Base-by-base conservation (phyloP, 139 green algal species). In the Pseudopediastrum boryanum region DNA sequence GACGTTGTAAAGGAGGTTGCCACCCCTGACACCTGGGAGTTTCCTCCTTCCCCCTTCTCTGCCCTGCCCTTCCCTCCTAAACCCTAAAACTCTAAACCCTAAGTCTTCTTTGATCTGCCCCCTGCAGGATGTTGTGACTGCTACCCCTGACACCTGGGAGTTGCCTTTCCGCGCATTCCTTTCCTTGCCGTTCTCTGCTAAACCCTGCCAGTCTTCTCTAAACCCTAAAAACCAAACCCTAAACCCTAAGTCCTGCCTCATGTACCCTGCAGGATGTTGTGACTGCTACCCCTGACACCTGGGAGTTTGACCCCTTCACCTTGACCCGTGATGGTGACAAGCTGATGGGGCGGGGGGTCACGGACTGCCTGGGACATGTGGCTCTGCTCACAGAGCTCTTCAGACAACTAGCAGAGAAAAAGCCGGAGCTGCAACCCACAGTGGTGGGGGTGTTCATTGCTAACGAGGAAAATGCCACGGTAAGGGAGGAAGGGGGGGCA, bases 291-390 rank as follows among this genome's bases (percentile, higher is more conserved):
- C 91, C 91, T 2, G 90, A 94, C 4, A 84, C 78, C 44, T 95
- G 91, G 91, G 79, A 80, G 27, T 90, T 90, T 75, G 89, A 94
- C 81, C 91, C 91, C 29, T 95, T 95, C 77, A 85, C 70, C 4
- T 80, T 95, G 0, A 90, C 74, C 31, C 27, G 21, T 38, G 63
- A 81, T 29, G 87, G 87, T 6, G 86, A 93, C 78, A 88, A 93
- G 78, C 90, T 94, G 38, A 64, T 58, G 10, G 91, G 91, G 1
- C 71, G 91, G 1, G 91, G 91, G 41, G 93, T 91, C 39, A 95
- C 91, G 21, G 91, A 95, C 83, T 95, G 91, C 86, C 84, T 95
- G 50, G 91, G 91, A 13, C 91, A 95, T 62, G 91, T 94, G 81
- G 91, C 91, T 36, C 82, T 95, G 42, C 59, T 95, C 38, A 91